Evolutionary conservation across 2,329 filamentous ascomycete genomes (phyloP).

Genomic region (Exophiala calicioides): DNA sequence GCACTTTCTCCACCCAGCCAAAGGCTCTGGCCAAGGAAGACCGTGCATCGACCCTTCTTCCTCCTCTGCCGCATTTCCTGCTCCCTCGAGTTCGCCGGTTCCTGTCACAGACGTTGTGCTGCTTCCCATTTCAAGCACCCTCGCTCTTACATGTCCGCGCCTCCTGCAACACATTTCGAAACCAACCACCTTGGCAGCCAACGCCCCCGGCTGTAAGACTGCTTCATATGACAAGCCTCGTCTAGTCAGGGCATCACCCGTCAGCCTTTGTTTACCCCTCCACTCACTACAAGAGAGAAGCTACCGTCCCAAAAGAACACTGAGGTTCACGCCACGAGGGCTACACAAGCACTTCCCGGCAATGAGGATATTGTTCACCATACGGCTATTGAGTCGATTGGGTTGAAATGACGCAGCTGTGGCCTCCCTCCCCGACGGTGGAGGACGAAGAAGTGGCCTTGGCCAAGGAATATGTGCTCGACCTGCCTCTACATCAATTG

Average conservation of each 20-base stretch:
- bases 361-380: constrained; percentile 17
- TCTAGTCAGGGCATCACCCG: constrained; percentile 9
- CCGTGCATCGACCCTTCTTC: constrained; percentile 7
- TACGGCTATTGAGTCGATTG: constrained; percentile 11
- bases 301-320: no score
- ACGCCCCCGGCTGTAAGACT: constrained; percentile 5
- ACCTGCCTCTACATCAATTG: constrained; percentile 30
- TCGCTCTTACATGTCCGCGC: constrained; percentile 19
- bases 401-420: constrained; percentile 29
- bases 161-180: constrained; percentile 19
- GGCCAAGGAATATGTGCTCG: constrained; percentile 41
- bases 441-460: constrained; percentile 48
- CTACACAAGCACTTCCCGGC: constrained; percentile 8
- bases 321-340: not conserved
- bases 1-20: not conserved
- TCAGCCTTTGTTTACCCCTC: no score
- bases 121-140: constrained; percentile 27
- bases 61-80: not conserved
- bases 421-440: constrained; percentile 47
- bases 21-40: constrained; percentile 6
- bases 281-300: no score
- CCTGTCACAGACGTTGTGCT: constrained; percentile 17
- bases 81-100: constrained; percentile 10
- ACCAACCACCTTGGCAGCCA: constrained; percentile 17
- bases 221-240: constrained; percentile 13